phyloP scores from a whole-genome alignment of 2,329 filamentous ascomycete genomes.

The Neonectria magnoliae region DNA sequence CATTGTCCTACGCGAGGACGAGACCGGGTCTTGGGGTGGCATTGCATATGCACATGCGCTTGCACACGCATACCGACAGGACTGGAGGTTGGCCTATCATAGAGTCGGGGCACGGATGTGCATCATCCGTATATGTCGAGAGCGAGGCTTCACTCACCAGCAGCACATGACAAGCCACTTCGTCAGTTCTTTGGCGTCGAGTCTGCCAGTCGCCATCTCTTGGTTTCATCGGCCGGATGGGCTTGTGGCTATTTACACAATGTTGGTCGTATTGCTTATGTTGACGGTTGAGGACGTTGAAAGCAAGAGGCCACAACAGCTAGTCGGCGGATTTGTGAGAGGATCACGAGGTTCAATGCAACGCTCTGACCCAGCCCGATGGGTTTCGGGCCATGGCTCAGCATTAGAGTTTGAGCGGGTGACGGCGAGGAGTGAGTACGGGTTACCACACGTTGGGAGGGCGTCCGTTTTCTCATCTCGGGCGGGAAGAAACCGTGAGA shows the following conservation, averaged over 20 bases:
- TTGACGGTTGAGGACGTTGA: constrained; percentile 32
- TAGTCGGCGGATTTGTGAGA: constrained; percentile 26
- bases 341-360: constrained; percentile 38
- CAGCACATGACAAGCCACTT: not conserved
- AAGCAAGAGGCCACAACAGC: constrained; percentile 40
- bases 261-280: constrained; percentile 1
- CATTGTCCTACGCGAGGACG: constrained; percentile 39
- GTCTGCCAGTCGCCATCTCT: constrained; percentile 11
- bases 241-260: constrained; percentile 4
- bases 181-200: not conserved
- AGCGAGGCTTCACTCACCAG: not conserved
- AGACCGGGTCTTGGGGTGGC: constrained; percentile 37
- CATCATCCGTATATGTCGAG: not conserved
- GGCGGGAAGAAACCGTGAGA: constrained; percentile 26
- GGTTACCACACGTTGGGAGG: constrained; percentile 19
- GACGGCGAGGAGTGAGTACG: constrained; percentile 22
- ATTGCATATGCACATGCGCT: constrained; percentile 42
- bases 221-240: constrained; percentile 13
- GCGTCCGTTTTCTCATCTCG: constrained; percentile 28
- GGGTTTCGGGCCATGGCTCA: constrained; percentile 38
- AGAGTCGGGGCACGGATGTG: not conserved
- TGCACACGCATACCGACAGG: constrained; percentile 35
- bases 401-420: constrained; percentile 39
- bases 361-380: constrained; percentile 43
- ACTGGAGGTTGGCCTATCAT: constrained; percentile 2